Percentiles rank a stretch among this genome's conserved stretches.
Conservation (phyloP, 371 early-diverging fungal genomes). For the Saksenaea oblongispora region DNA sequence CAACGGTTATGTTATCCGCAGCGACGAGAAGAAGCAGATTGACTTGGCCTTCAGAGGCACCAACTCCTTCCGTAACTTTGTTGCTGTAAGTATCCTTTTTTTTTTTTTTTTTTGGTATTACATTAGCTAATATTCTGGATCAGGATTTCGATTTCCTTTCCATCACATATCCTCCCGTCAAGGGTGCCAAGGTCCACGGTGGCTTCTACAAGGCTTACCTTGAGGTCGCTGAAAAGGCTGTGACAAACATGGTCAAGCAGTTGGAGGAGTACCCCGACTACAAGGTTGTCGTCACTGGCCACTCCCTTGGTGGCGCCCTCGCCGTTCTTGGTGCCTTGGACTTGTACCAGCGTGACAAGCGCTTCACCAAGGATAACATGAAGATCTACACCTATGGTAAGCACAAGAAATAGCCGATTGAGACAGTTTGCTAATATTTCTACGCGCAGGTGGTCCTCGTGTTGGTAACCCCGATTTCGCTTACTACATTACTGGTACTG, state of each 20-base stretch:
- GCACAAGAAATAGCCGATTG: not conserved
- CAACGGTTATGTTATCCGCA: conserved; percentile 17
- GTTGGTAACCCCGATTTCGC: conserved; percentile 23
- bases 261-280: conserved; percentile 17
- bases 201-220: conserved; percentile 18
- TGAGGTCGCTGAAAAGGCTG: conserved; percentile 12
- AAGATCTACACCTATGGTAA: conserved; percentile 15
- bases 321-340: conserved; percentile 19
- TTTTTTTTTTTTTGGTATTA: not conserved
- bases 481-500: conserved; percentile 17
- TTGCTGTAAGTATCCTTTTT: conserved; percentile 17
- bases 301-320: conserved; percentile 24
- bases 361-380: conserved; percentile 8
- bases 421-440: not conserved
- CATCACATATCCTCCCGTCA: conserved; percentile 11
- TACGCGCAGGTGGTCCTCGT: conserved; percentile 18
- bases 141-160: conserved; percentile 14
- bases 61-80: conserved; percentile 19
- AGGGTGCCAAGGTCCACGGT: conserved; percentile 17
- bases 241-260: conserved; percentile 4
- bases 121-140: not conserved
- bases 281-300: conserved; percentile 19
- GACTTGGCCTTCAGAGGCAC: conserved; percentile 26
- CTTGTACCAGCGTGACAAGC: conserved; percentile 19
- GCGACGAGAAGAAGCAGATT: conserved; percentile 18